phyloP scores from a whole-genome alignment of 345 rosid genomes.

The Populus ilicifolia region DNA sequence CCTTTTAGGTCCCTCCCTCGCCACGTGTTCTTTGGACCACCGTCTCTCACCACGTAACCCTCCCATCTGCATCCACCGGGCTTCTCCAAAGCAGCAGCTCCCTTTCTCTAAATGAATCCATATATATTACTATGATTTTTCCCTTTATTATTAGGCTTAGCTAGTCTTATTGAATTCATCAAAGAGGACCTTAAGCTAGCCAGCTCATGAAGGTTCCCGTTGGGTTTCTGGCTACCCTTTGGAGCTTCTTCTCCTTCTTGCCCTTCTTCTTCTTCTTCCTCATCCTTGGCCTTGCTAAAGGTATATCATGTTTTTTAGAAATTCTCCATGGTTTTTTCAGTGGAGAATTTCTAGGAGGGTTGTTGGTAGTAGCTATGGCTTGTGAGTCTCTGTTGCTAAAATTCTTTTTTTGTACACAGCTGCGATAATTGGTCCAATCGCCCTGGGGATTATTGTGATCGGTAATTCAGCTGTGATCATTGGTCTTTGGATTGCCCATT shows the following conservation, averaged over 20 bases:
- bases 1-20: slow-evolving; percentile 1
- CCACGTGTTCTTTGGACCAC: slow-evolving; percentile 20
- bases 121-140: too few relatives aligned
- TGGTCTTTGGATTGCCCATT: slow-evolving; percentile 86
- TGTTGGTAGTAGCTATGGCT: too few relatives aligned
- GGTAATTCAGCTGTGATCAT: slow-evolving; percentile 59
- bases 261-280: slow-evolving; percentile 65
- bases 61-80: neutral
- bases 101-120: too few relatives aligned
- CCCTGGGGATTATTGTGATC: slow-evolving; percentile 37
- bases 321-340: neutral
- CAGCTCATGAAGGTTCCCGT: slow-evolving; percentile 55
- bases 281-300: slow-evolving; percentile 59
- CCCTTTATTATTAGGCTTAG: too few relatives aligned
- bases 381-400: neutral
- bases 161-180: too few relatives aligned
- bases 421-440: slow-evolving; percentile 50
- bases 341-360: too few relatives aligned
- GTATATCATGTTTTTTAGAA: slow-evolving; percentile 8
- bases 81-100: neutral
- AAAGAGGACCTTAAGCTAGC: too few relatives aligned
- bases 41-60: slow-evolving; percentile 20
- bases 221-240: slow-evolving; percentile 54
- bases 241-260: slow-evolving; percentile 67
- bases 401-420: slow-evolving; percentile 28